Evolutionary conservation across 345 rosid genomes (phyloP).

Genomic region (Lumnitzera littorea): DNA sequence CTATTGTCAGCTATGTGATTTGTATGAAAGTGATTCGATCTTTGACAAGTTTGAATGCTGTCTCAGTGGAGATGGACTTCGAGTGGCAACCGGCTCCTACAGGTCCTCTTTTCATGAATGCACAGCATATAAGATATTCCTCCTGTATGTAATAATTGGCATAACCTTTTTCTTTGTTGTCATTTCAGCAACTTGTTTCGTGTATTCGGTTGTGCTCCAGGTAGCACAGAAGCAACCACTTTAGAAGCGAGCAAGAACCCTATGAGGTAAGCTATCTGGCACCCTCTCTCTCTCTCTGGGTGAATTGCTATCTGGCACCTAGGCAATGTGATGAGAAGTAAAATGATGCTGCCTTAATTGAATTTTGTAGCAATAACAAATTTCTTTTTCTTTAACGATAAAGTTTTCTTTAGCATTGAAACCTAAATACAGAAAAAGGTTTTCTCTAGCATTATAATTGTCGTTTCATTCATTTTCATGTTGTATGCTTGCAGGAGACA

Average conservation of each 20-base stretch:
- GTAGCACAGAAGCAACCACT: constrained; percentile 43
- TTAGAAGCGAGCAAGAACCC: constrained; percentile 68
- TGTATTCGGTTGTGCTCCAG: constrained; percentile 54
- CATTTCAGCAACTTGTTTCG: constrained; percentile 58
- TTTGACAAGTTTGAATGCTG: constrained; percentile 62
- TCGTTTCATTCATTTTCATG: background rate
- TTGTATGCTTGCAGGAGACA: constrained; percentile 35
- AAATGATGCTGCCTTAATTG: background rate
- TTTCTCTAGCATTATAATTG: too few species aligned
- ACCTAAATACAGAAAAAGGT: too few species aligned
- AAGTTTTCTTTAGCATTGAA: too few species aligned
- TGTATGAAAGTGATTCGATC: constrained; percentile 63
- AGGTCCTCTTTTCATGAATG: constrained; percentile 29
- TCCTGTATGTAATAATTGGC: background rate
- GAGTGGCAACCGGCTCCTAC: constrained; percentile 73
- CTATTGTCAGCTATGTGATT: constrained; percentile 51
- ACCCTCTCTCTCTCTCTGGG: too few species aligned
- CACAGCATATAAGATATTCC: background rate
- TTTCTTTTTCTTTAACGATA: too few species aligned
- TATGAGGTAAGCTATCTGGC: constrained; percentile 34
- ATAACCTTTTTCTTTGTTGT: background rate
- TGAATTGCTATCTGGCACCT: too few species aligned
- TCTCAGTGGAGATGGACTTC: constrained; percentile 50
- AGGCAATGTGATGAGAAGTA: background rate
- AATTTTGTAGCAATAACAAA: too few species aligned